Base-by-base conservation (phyloP, 306 rosid genomes). In the Prosopis cineraria region DNA sequence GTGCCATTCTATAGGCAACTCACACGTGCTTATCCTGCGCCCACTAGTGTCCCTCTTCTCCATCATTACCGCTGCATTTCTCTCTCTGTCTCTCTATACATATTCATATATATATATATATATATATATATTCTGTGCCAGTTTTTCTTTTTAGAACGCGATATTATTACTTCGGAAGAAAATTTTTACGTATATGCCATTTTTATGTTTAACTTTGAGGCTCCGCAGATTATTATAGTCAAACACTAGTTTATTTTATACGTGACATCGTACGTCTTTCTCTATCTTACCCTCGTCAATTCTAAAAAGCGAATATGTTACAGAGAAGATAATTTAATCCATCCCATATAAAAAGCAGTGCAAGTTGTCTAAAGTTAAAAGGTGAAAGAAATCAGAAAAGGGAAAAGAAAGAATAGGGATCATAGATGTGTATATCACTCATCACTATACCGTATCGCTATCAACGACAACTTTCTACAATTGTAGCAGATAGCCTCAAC, bases 11-110 rank as follows among this genome's bases (percentile, higher is more conserved):
- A 84, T 87, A 87, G 88, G 87, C 75, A 77, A 83, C 79, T 82
- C 88, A 85, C 95, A 90, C 95, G 93, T 90, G 96, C 96, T 87
- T 87, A 78, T 86, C 89, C 86, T 80, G 93, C 85, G 89, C 93
- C 90, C 90, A 89, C 97, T 48, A 25, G 29, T 24, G 63, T 25
- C 31, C 63, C 63, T 10, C 63, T 11, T 76, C 37, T 88, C 81
- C 89, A 90, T 90, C 89, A 89, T 90, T 90, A 87, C 88, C 90
- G 70, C 79, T 20, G 47, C 88, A 10, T 56, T 0, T 56, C 34
- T 55, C 60, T 53, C 60, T 9, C 29, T 53, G 17, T 44, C 50
- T 44, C 48, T 43, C 48, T 45, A 3, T 5, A 3, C 16, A 45
- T 3, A 43, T 12, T 14, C 4, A 16, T 45, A 17, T 1, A 17